Evolutionary conservation across 1,139 yeast species (phyloP).

Genomic region (Geotrichum australiense): DNA sequence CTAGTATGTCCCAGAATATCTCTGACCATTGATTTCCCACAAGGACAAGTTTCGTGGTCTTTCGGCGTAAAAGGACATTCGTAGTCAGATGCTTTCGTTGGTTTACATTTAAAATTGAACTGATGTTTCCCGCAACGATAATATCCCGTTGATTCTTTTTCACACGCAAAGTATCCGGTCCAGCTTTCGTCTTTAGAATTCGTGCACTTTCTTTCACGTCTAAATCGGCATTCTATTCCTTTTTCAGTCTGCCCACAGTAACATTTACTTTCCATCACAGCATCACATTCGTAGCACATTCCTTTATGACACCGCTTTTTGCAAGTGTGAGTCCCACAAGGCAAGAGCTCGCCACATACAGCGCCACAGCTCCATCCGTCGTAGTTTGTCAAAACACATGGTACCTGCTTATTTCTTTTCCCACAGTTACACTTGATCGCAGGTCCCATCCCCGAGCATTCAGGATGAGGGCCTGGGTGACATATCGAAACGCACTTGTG

Average conservation of each 20-base stretch:
- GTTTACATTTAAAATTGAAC: constrained; percentile 54
- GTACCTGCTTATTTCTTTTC: constrained; percentile 53
- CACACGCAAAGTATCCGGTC: constrained; percentile 62
- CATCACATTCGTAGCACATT: constrained; percentile 67
- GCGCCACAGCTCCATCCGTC: constrained; percentile 65
- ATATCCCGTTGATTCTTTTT: constrained; percentile 41
- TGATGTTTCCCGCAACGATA: constrained; percentile 66
- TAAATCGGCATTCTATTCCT: constrained; percentile 22
- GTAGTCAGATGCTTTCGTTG: constrained; percentile 39
- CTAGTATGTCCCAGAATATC: constrained; percentile 43
- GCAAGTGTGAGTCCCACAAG: constrained; percentile 75
- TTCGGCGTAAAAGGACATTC: constrained; percentile 62
- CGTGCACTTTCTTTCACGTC: not conserved
- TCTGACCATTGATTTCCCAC: constrained; percentile 52
- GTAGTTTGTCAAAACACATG: constrained; percentile 68
- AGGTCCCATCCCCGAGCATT: constrained; percentile 75
- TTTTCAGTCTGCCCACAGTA: constrained; percentile 59
- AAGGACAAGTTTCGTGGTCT: constrained; percentile 57
- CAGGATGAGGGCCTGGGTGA: constrained; percentile 87
- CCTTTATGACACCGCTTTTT: constrained; percentile 59
- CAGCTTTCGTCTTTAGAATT: constrained; percentile 36
- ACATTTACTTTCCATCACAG: constrained; percentile 44
- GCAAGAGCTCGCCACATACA: constrained; percentile 49
- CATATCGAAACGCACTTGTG: constrained; percentile 73
- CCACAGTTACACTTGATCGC: constrained; percentile 71